Conservation (phyloP, 257 asterid species). For the Fraxinus pennsylvanica region DNA sequence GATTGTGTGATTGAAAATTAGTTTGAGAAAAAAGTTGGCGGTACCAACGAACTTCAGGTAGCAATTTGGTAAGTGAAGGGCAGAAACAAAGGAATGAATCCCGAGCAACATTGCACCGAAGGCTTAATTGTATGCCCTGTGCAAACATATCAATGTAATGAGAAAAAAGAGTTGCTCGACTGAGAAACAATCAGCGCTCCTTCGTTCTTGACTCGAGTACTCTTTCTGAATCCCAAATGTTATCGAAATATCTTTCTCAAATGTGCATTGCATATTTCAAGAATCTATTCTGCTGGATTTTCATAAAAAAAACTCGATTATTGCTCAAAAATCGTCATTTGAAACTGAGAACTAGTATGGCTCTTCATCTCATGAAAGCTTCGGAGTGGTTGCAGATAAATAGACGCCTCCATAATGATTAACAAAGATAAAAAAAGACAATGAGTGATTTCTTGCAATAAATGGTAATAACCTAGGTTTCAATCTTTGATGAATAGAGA, state of each 20-base stretch:
- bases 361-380: slow-evolving; percentile 12
- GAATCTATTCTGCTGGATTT: neutral
- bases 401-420: slow-evolving; percentile 9
- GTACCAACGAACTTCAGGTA: no score
- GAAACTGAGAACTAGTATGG: neutral
- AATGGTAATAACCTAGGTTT: slow-evolving; percentile 5
- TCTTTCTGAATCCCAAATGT: slow-evolving; percentile 8
- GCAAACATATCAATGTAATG: neutral
- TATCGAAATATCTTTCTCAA: neutral
- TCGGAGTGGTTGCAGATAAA: slow-evolving; percentile 1
- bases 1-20: no score
- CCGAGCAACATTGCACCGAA: slow-evolving; percentile 19
- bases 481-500: slow-evolving; percentile 45
- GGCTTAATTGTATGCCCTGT: no score
- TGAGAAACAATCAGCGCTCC: neutral
- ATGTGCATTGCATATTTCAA: neutral
- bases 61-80: slow-evolving; percentile 68
- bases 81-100: slow-evolving; percentile 44
- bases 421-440: neutral
- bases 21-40: no score
- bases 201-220: neutral
- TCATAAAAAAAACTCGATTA: neutral
- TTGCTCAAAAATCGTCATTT: neutral
- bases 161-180: slow-evolving; percentile 15
- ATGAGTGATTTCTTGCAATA: neutral